Evolutionary conservation across 208 protist genomes (phyloP).

Genomic region (Acanthamoeba culbertsoni): DNA sequence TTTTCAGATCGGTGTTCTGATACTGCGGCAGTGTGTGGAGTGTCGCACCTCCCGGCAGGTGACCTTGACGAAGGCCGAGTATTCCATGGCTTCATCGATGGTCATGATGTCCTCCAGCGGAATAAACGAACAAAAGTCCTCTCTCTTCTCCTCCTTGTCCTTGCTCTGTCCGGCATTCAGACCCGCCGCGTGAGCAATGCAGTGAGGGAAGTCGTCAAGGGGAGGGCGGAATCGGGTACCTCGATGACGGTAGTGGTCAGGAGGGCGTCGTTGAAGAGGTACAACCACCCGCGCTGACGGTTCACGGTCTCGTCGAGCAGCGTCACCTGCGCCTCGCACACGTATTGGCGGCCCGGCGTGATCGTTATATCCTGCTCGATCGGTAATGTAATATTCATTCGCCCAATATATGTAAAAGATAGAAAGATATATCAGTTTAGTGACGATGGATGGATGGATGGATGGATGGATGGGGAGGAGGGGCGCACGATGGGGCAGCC

Average conservation of each 20-base stretch:
- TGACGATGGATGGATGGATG: too few relatives aligned
- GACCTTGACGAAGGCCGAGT: conserved; percentile 54
- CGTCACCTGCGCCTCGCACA: conserved; percentile 41
- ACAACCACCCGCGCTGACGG: conserved; percentile 26
- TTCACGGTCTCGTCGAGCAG: conserved; percentile 29
- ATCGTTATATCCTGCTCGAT: conserved; percentile 8
- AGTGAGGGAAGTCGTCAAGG: not conserved
- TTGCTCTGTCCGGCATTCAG: not conserved
- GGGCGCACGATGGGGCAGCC: conserved; percentile 27
- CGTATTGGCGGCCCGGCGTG: conserved; percentile 31
- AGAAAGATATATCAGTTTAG: not conserved
- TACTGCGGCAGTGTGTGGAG: not conserved
- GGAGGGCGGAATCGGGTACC: not conserved
- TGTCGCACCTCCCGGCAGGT: conserved; percentile 6
- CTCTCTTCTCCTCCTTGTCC: not conserved
- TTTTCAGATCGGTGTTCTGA: too few relatives aligned
- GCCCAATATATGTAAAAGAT: not conserved
- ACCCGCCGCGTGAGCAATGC: not conserved
- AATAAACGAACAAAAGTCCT: conserved; percentile 51
- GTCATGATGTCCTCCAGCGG: conserved; percentile 51
- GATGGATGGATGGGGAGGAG: too few relatives aligned
- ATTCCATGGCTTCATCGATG: conserved; percentile 50
- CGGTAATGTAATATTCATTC: too few relatives aligned
- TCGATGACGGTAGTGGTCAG: conserved; percentile 45
- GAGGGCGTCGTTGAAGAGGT: conserved; percentile 53